Evolutionary conservation across 1,139 yeast genomes (phyloP).

Genomic region (Pichia sp.): DNA sequence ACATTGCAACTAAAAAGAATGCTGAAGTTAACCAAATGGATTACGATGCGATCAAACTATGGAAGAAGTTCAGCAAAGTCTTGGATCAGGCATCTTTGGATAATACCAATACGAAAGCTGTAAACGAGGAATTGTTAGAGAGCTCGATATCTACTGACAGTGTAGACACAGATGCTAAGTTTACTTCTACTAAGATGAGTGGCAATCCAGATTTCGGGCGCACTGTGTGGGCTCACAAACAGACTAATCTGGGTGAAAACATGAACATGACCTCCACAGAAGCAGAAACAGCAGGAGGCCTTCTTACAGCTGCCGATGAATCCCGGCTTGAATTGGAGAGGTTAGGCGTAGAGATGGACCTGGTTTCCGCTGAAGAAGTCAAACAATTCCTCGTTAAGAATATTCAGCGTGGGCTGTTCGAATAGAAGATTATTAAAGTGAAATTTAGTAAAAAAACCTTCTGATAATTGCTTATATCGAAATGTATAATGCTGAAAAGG

Average conservation of each 20-base stretch:
- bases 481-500: background rate
- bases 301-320: background rate
- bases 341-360: slow-evolving; percentile 16
- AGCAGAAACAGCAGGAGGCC: background rate
- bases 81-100: background rate
- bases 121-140: background rate
- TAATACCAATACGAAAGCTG: background rate
- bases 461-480: background rate
- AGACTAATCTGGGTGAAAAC: background rate
- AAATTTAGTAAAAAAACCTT: no score
- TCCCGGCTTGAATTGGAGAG: background rate
- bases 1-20: background rate
- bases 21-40: background rate
- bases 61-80: slow-evolving; percentile 5
- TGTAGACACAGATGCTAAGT: background rate
- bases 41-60: slow-evolving; percentile 8
- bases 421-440: background rate
- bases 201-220: background rate
- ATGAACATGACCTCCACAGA: background rate
- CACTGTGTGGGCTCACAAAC: background rate
- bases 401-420: slow-evolving; percentile 23
- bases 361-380: slow-evolving; percentile 18
- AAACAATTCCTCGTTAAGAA: slow-evolving; percentile 17
- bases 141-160: background rate
- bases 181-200: background rate